These are phyloP conservation scores for Teratosphaeria pseudoeucalypti DNA, from an alignment of 2,329 filamentous ascomycete genomes.

Conservation along the genomic window DNA sequence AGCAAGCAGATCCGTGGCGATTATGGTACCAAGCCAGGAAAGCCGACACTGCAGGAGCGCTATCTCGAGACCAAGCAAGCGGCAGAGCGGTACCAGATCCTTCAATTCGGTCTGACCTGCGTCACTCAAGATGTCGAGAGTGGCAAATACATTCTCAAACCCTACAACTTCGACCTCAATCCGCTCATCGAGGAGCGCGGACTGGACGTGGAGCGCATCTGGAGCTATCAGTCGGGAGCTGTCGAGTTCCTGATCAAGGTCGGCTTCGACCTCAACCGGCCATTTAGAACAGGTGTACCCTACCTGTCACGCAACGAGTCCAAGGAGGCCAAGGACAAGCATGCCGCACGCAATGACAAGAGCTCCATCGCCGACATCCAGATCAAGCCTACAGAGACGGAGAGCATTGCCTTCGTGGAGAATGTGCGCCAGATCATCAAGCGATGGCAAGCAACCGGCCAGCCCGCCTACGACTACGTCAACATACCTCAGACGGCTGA, in stretches of 20 bases:
- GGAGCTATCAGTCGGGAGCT: slow-evolving; percentile 49
- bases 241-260: slow-evolving; percentile 50
- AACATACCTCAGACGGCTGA: slow-evolving; percentile 22
- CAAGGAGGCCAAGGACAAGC: slow-evolving; percentile 34
- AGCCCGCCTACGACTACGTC: slow-evolving; percentile 19
- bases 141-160: slow-evolving; percentile 48
- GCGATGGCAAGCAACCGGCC: slow-evolving; percentile 33
- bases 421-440: slow-evolving; percentile 33
- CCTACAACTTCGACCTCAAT: slow-evolving; percentile 55
- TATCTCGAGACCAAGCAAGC: slow-evolving; percentile 51
- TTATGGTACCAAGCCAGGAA: slow-evolving; percentile 20
- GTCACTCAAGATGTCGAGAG: slow-evolving; percentile 46
- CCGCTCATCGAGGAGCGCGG: slow-evolving; percentile 42
- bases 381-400: slow-evolving; percentile 41
- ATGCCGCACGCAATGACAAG: slow-evolving; percentile 33
- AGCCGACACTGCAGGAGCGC: slow-evolving; percentile 47
- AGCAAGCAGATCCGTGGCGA: slow-evolving; percentile 29
- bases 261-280: slow-evolving; percentile 47
- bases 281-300: slow-evolving; percentile 48
- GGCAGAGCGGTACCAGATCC: slow-evolving; percentile 52
- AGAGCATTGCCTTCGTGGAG: slow-evolving; percentile 42
- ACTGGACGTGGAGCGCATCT: slow-evolving; percentile 50
- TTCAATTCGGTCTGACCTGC: slow-evolving; percentile 58
- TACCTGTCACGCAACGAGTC: slow-evolving; percentile 55
- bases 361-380: slow-evolving; percentile 35